Evolutionary conservation across 176 grass and related monocot genomes (phyloP), one percentile per base, ranked within the genome.

Genomic region (Hsuehochloa calcarea): DNA sequence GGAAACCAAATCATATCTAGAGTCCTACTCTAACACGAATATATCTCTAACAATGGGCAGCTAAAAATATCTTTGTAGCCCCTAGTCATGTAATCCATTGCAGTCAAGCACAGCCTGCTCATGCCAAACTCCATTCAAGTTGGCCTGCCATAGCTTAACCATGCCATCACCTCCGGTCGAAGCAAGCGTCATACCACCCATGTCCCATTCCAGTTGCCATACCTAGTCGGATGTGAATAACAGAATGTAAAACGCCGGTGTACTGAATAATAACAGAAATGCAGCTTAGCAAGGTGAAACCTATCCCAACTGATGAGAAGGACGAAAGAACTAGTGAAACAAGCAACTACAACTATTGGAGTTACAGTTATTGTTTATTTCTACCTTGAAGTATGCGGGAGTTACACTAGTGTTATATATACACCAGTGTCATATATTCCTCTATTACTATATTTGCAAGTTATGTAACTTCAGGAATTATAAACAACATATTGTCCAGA

Each of bases 171-270:
- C 75, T 85, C 96, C 93, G 0, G 93, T 95, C 22, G 96, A 99
- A 64, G 96, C 96, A 9, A 96, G 88, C 22, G 96, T 99, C 96
- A 92, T 91, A 17, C 96, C 96, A 3, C 96, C 85, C 90, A 96
- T 94, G 81, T 99, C 91, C 96, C 96, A 92, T 62, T 95, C 93
- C 84, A 99, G 77, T 63, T 99, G 96, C 86, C 90, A 95, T 22
- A 99, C 91, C 96, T 98, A 76, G 39, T 52, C 46, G 8, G 25
- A 49, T 61, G 67, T 26, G 11, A 82, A 68, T 20, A 74, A 74
- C 39, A 43, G 11, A 87, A 60, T 65, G 77, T 67, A 64, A 59
- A 62, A 82, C 46, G 11, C 50, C 50, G 64, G 25, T 63, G n/a
- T 68, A 35, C 23, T 55, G 23, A 58, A 61, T 55, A 75, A 58